phyloP scores from a whole-genome alignment of 1,284 basidiomycete species.

The Boletellus dicymbophilus region DNA sequence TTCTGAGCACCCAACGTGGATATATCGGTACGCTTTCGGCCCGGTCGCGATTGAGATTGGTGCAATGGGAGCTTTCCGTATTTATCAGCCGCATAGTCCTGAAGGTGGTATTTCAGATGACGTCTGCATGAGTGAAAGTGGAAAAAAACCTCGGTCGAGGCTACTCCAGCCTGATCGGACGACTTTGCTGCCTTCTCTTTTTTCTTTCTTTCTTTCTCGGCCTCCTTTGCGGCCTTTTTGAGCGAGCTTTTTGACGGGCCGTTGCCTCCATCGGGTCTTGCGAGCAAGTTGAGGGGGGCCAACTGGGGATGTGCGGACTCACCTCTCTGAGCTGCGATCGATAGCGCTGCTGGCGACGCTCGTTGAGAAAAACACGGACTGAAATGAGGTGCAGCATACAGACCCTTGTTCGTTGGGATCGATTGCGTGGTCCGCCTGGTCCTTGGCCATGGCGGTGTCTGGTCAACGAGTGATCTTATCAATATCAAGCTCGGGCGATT shows the following conservation, averaged over 20 bases:
- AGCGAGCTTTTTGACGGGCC: slow-evolving; percentile 87
- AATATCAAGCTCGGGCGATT: slow-evolving; percentile 22
- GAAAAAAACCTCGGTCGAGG: slow-evolving; percentile 61
- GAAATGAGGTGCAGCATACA: slow-evolving; percentile 1
- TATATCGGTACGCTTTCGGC: slow-evolving; percentile 60
- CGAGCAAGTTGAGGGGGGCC: slow-evolving; percentile 2
- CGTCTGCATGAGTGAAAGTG: slow-evolving; percentile 2
- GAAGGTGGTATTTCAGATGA: slow-evolving; percentile 8
- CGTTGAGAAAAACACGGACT: background rate
- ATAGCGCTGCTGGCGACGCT: slow-evolving; percentile 7
- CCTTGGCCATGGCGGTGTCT: slow-evolving; percentile 18
- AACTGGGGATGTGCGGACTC: slow-evolving; percentile 1
- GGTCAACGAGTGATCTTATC: slow-evolving; percentile 25
- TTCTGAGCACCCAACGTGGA: slow-evolving; percentile 64
- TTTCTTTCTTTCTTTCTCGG: slow-evolving; percentile 91
- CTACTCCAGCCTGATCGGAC: slow-evolving; percentile 74
- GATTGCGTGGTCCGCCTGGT: background rate
- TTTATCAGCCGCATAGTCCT: slow-evolving; percentile 86
- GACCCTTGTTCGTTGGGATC: slow-evolving; percentile 8
- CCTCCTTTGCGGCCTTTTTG: slow-evolving; percentile 92
- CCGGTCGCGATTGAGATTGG: slow-evolving; percentile 80
- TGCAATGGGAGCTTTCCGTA: slow-evolving; percentile 93
- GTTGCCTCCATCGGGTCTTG: slow-evolving; percentile 34
- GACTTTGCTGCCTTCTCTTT: slow-evolving; percentile 82
- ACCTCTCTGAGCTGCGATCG: slow-evolving; percentile 15